Evolutionary conservation across 495 filamentous ascomycete genomes (phyloP).

Genomic region (Penicillium lividum): DNA sequence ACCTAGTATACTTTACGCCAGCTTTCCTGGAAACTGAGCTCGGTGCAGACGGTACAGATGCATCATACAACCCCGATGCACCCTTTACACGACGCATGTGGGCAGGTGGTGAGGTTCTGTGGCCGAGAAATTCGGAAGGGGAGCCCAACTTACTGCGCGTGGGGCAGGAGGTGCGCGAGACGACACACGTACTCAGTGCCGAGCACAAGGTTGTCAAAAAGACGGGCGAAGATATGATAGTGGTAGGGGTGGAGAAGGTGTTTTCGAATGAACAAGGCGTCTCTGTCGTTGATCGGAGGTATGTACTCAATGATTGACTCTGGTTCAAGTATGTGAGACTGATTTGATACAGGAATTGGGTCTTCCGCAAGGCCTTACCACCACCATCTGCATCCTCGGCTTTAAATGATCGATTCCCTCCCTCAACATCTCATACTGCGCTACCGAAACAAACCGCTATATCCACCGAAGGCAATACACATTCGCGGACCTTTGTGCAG

Average conservation of each 20-base stretch:
- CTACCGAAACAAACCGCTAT: constrained; percentile 31
- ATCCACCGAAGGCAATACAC: constrained; percentile 26
- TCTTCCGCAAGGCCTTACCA: constrained; percentile 55
- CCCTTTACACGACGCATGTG: constrained; percentile 75
- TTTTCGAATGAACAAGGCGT: constrained; percentile 53
- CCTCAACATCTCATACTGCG: constrained; percentile 14
- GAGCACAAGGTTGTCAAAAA: constrained; percentile 51
- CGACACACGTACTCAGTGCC: constrained; percentile 52
- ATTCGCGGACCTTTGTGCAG: constrained; percentile 50
- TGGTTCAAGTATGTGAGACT: background rate
- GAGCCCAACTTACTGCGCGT: constrained; percentile 47
- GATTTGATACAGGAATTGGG: constrained; percentile 51
- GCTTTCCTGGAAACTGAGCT: constrained; percentile 54
- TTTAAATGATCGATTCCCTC: constrained; percentile 3
- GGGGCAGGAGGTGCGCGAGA: constrained; percentile 57
- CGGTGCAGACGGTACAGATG: constrained; percentile 71
- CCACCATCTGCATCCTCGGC: constrained; percentile 21
- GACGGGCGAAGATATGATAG: constrained; percentile 64
- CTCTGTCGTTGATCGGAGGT: constrained; percentile 57
- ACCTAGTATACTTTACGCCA: constrained; percentile 72
- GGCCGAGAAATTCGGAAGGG: constrained; percentile 40
- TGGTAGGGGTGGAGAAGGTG: constrained; percentile 63
- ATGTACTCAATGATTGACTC: background rate
- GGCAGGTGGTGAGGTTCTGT: constrained; percentile 68
- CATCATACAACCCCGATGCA: constrained; percentile 61